phyloP scores from a whole-genome alignment of 768 basidiomycete genomes.

The Leccinum obscurum region DNA sequence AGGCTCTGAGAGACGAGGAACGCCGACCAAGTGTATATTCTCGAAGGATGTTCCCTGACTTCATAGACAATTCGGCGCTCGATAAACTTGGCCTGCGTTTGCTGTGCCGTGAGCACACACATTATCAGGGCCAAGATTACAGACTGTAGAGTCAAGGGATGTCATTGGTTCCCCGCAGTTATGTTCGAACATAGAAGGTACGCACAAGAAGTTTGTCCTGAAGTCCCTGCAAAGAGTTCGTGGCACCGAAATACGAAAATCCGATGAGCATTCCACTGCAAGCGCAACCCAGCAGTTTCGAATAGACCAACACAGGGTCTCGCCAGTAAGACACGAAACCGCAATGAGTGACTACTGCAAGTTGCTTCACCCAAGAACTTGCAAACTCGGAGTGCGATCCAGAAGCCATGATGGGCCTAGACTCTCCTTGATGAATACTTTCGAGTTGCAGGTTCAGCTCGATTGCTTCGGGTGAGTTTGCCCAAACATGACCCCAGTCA shows the following conservation, averaged over 20 bases:
- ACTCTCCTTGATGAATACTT: slow-evolving; percentile 40
- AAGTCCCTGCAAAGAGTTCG: slow-evolving; percentile 39
- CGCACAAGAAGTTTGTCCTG: slow-evolving; percentile 46
- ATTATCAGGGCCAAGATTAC: slow-evolving; percentile 51
- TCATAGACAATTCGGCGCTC: slow-evolving; percentile 57
- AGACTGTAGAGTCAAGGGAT: slow-evolving; percentile 31
- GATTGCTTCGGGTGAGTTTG: slow-evolving; percentile 41
- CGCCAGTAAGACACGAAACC: slow-evolving; percentile 40
- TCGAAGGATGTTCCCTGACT: slow-evolving; percentile 60
- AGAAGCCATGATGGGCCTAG: slow-evolving; percentile 22
- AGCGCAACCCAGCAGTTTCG: slow-evolving; percentile 36
- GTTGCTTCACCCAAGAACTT: slow-evolving; percentile 41
- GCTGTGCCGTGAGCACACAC: slow-evolving; percentile 51
- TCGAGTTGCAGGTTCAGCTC: slow-evolving; percentile 43
- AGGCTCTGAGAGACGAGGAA: slow-evolving; percentile 53
- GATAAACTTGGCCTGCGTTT: slow-evolving; percentile 61
- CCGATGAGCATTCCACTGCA: slow-evolving; percentile 39
- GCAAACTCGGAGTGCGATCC: slow-evolving; percentile 34
- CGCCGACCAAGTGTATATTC: slow-evolving; percentile 65
- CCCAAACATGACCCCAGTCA: slow-evolving; percentile 56
- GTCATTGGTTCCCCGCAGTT: background rate
- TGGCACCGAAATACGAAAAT: slow-evolving; percentile 41
- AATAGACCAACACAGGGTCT: slow-evolving; percentile 39
- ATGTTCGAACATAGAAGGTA: background rate
- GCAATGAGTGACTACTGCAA: slow-evolving; percentile 32